Base-by-base conservation (phyloP, 192 early-diverging fungal genomes). In the Entomortierella lignicola region DNA sequence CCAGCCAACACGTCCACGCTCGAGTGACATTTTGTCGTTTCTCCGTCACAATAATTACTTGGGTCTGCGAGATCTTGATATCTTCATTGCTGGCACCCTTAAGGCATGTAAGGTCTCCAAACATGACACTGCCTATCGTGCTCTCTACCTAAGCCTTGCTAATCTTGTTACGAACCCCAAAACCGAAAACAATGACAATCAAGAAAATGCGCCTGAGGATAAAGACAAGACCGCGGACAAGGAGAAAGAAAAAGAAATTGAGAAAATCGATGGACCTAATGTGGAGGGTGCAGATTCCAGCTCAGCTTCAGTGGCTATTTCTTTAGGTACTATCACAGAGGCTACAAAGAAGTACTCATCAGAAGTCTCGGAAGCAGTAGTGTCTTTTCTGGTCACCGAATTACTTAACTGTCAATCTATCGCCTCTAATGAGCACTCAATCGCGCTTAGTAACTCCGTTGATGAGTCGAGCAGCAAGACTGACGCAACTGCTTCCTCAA, bases 21-120 rank as follows among this genome's bases (percentile, higher is more conserved):
- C 85, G n/a, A 75, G 88, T 8, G 97, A 97, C 57, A 82, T 93
- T n/a, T 84, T 82, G 48, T 81, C 81, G 3, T 96, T 89, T 52
- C 72, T 95, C 31, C 90, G 92, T 20, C 89, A 85, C 30, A 92
- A 88, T 55, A 83, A 81, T 27, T 86, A 88, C 56, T 42, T 93
- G 37, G 91, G 86, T 2, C 72, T 93, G 61, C 91, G 97, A n/a
- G 84, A 93, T 53, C 82, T 88, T 0, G 87, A 90, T 44, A 66
- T 86, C 11, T 99, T 94, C 73, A 83, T 87, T 42, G 53, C 90
- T 17, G 91, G 92, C 0, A 83, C 89, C 1, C 73, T 84, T 0
- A 89, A 86, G 21, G 65, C 89, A 4, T 92, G 90, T 80, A 85
- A 85, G 39, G 72, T 96, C 43, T 74, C 89, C 8, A 84, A 82